Evolutionary conservation across 768 basidiomycete genomes (phyloP).

Genomic region (Rhodotorula paludigena): DNA sequence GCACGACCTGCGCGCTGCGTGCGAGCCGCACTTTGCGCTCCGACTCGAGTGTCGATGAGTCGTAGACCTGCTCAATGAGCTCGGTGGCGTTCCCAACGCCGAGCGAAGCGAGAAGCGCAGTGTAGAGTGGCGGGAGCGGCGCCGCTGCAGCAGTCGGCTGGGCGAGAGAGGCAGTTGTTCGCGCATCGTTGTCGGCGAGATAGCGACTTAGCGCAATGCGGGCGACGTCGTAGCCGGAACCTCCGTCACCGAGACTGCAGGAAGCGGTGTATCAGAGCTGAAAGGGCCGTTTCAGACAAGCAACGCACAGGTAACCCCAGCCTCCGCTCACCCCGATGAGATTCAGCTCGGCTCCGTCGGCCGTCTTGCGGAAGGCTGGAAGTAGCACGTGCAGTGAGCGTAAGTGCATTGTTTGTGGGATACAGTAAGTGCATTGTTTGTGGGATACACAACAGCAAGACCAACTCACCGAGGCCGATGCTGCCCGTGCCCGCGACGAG

Average conservation of each 20-base stretch:
- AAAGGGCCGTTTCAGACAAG: no score
- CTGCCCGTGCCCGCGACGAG: slow-evolving; percentile 46
- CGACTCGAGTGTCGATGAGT: slow-evolving; percentile 28
- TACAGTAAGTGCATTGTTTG: no score
- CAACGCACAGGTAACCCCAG: slow-evolving; percentile 45
- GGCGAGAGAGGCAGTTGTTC: slow-evolving; percentile 31
- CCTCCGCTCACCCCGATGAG: slow-evolving; percentile 42
- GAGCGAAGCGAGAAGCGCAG: slow-evolving; percentile 42
- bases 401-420: no score
- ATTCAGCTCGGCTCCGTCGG: slow-evolving; percentile 35
- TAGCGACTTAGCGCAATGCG: slow-evolving; percentile 43
- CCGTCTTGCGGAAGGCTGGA: slow-evolving; percentile 22
- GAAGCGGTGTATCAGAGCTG: neutral
- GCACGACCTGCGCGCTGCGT: slow-evolving; percentile 41
- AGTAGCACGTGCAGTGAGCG: neutral
- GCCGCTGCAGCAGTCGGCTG: neutral
- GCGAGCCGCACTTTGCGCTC: slow-evolving; percentile 44
- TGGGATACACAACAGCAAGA: no score
- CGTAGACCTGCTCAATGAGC: slow-evolving; percentile 40
- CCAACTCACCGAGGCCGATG: slow-evolving; percentile 31
- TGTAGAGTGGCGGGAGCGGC: slow-evolving; percentile 30
- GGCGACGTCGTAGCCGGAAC: slow-evolving; percentile 44
- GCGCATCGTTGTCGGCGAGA: slow-evolving; percentile 39
- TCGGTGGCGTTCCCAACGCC: slow-evolving; percentile 39
- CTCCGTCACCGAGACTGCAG: slow-evolving; percentile 45